Conservation (phyloP, 768 basidiomycete genomes). For the Podaxis sp. region DNA sequence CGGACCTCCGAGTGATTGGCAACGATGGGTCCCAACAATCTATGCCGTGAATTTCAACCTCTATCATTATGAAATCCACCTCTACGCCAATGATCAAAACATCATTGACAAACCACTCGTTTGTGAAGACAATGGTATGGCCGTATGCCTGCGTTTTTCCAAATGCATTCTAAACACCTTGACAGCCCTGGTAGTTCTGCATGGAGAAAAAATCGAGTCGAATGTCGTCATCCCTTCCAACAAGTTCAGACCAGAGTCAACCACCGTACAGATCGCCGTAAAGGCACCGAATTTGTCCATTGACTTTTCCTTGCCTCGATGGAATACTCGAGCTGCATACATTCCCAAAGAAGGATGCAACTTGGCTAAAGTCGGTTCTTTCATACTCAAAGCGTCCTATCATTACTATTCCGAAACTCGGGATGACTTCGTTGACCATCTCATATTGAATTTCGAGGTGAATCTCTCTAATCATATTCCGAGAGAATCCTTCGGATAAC, state of each 20-base stretch:
- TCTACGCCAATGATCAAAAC: slow-evolving; percentile 94
- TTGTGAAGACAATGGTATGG: slow-evolving; percentile 79
- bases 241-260: slow-evolving; percentile 69
- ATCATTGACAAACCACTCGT: slow-evolving; percentile 88
- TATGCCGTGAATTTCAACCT: slow-evolving; percentile 74
- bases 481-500: not conserved
- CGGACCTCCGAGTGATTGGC: slow-evolving; percentile 77
- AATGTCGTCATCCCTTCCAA: slow-evolving; percentile 63
- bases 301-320: slow-evolving; percentile 73
- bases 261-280: slow-evolving; percentile 63
- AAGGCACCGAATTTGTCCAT: slow-evolving; percentile 58
- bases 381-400: slow-evolving; percentile 70
- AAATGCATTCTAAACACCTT: not conserved
- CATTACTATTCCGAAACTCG: slow-evolving; percentile 67
- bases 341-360: slow-evolving; percentile 57
- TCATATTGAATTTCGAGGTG: slow-evolving; percentile 68
- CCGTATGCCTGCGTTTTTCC: not conserved
- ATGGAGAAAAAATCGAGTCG: slow-evolving; percentile 55
- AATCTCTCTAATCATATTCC: slow-evolving; percentile 19
- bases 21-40: slow-evolving; percentile 80
- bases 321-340: slow-evolving; percentile 84
- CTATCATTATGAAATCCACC: slow-evolving; percentile 72
- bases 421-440: slow-evolving; percentile 74
- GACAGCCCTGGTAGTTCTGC: slow-evolving; percentile 70
- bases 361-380: slow-evolving; percentile 56